phyloP scores from a whole-genome alignment of 805 yeast species.

The Schwanniomyces occidentalis region DNA sequence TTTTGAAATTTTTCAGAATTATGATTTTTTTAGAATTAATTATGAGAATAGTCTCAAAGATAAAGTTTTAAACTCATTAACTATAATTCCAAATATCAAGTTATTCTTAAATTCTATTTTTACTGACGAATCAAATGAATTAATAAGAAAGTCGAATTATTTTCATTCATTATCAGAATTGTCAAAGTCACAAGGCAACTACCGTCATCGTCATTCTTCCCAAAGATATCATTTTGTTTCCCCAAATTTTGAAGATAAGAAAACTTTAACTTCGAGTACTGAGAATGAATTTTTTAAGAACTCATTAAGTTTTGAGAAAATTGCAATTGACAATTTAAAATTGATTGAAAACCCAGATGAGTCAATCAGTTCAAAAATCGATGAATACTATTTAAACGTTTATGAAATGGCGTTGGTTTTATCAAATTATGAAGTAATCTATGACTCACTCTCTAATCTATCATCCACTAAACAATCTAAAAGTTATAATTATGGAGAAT shows the following conservation, averaged over 20 bases:
- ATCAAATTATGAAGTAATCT: conserved; percentile 18
- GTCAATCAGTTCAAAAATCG: conserved; percentile 5
- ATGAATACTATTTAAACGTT: conserved; percentile 19
- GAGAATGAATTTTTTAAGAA: conserved; percentile 16
- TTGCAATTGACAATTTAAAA: conserved; percentile 23
- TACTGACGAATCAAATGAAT: conserved; percentile 11
- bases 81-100: conserved; percentile 14
- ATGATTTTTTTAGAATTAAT: conserved; percentile 17
- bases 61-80: conserved; percentile 14
- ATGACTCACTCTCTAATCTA: conserved; percentile 19
- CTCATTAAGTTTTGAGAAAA: conserved; percentile 26
- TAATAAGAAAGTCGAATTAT: conserved; percentile 21
- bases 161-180: conserved; percentile 31
- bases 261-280: conserved; percentile 3
- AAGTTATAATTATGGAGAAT: conserved; percentile 1
- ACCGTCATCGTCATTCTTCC: conserved; percentile 6
- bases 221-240: conserved; percentile 9
- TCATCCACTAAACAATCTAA: conserved; percentile 1
- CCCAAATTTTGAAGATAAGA: conserved; percentile 6
- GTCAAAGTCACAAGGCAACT: conserved; percentile 16
- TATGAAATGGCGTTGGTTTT: conserved; percentile 26
- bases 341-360: conserved; percentile 3
- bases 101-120: conserved; percentile 23
- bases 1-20: conserved; percentile 22
- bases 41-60: conserved; percentile 10